Base-by-base conservation (phyloP, 202 grass and related monocot genomes). In the Brachypodium distachyon region DNA sequence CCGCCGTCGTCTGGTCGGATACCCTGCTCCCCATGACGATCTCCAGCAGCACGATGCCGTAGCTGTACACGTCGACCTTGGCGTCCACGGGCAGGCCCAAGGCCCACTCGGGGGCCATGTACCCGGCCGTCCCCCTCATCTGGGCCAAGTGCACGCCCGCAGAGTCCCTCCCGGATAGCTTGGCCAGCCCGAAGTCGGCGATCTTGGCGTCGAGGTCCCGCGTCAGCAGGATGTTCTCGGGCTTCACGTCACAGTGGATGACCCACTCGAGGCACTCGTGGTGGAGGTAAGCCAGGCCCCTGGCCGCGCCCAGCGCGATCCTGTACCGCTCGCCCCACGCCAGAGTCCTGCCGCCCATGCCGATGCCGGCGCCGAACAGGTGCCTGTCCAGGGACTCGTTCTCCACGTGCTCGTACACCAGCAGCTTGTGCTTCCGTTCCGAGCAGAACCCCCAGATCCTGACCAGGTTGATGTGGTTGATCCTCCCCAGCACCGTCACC, bases 61-160 rank as follows among this genome's bases (percentile, higher is more conserved):
- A 92, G 61, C 78, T 88, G 83, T 92, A 92, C 3, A 92, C 89
- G 46, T 92, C 89, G 3, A 88, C 89, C 80, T 86, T 92, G 50
- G 65, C 73, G 11, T 87, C 76, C 56, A 92, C 67, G 1, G 82
- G 74, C 14, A 76, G 7, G 42, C 53, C 77, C 11, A 80, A 50
- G 22, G 83, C 69, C 88, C 87, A 90, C 71, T 90, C 87, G 0
- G 87, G 83, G 22, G 83, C 81, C 50, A 89, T 78, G 77, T 86
- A 86, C 6, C 84, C 84, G 18, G 14, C 32, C 6, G 77, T 86
- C 18, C 84, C 84, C 27, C 82, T 56, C 82, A 89, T 85, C 4
- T 66, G 73, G 0, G 78, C 61, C 6, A 68, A 22, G 36, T 54
- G 25, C 21, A 83, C 2, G 57, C 67, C 16, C 2, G 16, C 28